Percentiles rank a stretch among this genome's conserved stretches.
These are phyloP conservation scores for Neopestalotiopsis rosae DNA, from an alignment of 2,329 filamentous ascomycete genomes.

Conservation along the genomic window DNA sequence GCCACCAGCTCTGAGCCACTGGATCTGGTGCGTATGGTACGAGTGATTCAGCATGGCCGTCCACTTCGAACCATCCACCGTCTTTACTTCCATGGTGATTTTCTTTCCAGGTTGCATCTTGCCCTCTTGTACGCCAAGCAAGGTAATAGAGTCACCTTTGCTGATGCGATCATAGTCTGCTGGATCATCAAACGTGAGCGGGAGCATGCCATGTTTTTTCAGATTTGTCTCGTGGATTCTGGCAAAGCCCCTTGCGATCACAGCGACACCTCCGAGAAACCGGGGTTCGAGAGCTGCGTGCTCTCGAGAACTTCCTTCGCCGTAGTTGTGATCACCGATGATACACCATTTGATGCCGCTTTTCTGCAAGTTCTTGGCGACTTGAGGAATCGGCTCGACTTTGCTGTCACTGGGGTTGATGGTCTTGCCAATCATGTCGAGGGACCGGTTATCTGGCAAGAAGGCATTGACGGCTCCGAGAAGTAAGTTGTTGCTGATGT, in stretches of 20 bases:
- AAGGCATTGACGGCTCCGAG: slow-evolving; percentile 89
- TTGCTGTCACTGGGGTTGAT: slow-evolving; percentile 86
- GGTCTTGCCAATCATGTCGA: slow-evolving; percentile 96
- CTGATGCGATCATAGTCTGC: slow-evolving; percentile 98
- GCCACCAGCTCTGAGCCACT: slow-evolving; percentile 99
- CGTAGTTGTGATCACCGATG: slow-evolving; percentile 99
- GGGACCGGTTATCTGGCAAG: slow-evolving; percentile 61
- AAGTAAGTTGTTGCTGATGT: slow-evolving; percentile 99
- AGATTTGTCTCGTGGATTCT: slow-evolving; percentile 99
- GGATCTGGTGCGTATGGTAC: slow-evolving; percentile 96
- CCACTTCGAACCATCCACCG: slow-evolving; percentile 81
- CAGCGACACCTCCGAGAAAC: slow-evolving; percentile 94
- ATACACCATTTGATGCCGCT: slow-evolving; percentile 97
- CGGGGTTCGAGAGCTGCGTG: slow-evolving; percentile 97
- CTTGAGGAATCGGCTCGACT: slow-evolving; percentile 87
- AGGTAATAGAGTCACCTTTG: slow-evolving; percentile 78
- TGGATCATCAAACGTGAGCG: slow-evolving; percentile 91
- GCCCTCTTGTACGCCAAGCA: slow-evolving; percentile 83
- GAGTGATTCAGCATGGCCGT: slow-evolving; percentile 89
- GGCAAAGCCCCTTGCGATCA: slow-evolving; percentile 94
- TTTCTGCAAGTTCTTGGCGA: slow-evolving; percentile 97
- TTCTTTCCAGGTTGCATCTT: slow-evolving; percentile 92
- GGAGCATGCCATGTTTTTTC: slow-evolving; percentile 99
- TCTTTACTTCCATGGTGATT: slow-evolving; percentile 89
- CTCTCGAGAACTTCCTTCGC: slow-evolving; percentile 96